Base-by-base conservation (phyloP, 1,284 basidiomycete species). In the Schizopora paradoxa region DNA sequence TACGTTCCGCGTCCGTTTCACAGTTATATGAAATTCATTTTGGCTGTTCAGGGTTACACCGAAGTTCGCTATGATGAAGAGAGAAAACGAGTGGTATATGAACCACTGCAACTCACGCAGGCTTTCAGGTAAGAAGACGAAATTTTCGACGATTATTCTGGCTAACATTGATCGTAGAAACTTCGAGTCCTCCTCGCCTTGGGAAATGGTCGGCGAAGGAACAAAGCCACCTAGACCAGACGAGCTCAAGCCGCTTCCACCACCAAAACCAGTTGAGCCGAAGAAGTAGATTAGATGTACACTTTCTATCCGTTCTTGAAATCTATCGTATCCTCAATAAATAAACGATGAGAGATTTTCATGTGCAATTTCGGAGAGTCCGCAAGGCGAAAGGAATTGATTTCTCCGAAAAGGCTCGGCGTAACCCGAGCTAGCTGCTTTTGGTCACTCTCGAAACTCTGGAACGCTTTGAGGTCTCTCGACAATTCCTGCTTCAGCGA, bases 1-100 rank as follows among this genome's bases (percentile, higher is more conserved):
- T 91, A 61, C 55, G 79, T 65, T 22, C 7, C 10, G 18, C 19
- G 14, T 11, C 13, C 34, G 2, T n/a, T 25, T 19, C 23, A 45
- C 16, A 34, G 23, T 48, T 21, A 34, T 19, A 31, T 50, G 36
- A 38, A 34, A 37, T 38, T 43, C 27, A 49, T 45, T 19, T 39
- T 37, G 41, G 40, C 38, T 48, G 29, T 14, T 35, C 51, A 83
- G 89, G 95, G 95, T 27, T 99, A 99, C 70, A 91, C 92, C 7
- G 96, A 99, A 67, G 79, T 99, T 40, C 84, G 96, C 47, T 99
- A 98, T 63, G 94, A 98, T 62, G 96, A 99, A 70, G 95, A 97
- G 71, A 85, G 90, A 64, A 99, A 99, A 72, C 90, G 95, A 38
- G 93, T 99, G 47, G 93, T 99, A 19, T 95, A 95, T 59, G 96